Percentiles rank a stretch among this genome's conserved stretches.
Evolutionary conservation across 2,329 filamentous ascomycete genomes (phyloP).

Genomic region (Tolypocladium pustulatum): DNA sequence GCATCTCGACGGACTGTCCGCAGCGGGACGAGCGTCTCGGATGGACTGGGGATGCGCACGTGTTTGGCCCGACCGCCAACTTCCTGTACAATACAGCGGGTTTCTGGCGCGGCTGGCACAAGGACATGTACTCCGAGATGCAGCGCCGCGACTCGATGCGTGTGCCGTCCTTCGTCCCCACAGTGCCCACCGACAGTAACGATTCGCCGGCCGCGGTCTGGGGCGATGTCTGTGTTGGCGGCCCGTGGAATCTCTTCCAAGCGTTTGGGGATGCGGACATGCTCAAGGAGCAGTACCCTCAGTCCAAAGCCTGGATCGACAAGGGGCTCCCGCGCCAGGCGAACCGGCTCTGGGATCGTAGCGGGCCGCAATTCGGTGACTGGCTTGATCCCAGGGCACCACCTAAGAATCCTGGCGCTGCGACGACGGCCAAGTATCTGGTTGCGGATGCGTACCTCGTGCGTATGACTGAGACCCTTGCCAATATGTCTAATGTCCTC

Average conservation of each 20-base stretch:
- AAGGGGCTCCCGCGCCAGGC: background rate
- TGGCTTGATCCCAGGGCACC: background rate
- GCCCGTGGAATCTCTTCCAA: background rate
- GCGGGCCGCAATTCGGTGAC: background rate
- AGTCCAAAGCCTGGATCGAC: background rate
- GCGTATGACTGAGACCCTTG: background rate
- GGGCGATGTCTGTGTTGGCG: background rate
- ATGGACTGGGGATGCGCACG: background rate
- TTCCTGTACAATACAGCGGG: background rate
- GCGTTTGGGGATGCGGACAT: background rate
- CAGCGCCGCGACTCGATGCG: background rate
- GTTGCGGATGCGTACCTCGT: background rate
- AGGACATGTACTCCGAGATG: background rate
- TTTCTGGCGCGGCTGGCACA: background rate
- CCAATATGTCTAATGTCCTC: background rate
- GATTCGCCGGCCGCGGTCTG: background rate
- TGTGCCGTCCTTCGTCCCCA: background rate
- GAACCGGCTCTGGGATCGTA: background rate
- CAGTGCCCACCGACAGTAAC: background rate
- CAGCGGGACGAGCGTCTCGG: background rate
- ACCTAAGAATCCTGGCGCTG: background rate
- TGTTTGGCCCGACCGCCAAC: background rate
- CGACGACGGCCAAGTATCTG: background rate
- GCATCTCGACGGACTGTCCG: background rate
- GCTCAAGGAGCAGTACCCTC: background rate